A percentile compares a stretch with the other conserved stretches of the same genome.
phyloP scores from a whole-genome alignment of 2,329 filamentous ascomycete species.

The Colletotrichum abscissum region DNA sequence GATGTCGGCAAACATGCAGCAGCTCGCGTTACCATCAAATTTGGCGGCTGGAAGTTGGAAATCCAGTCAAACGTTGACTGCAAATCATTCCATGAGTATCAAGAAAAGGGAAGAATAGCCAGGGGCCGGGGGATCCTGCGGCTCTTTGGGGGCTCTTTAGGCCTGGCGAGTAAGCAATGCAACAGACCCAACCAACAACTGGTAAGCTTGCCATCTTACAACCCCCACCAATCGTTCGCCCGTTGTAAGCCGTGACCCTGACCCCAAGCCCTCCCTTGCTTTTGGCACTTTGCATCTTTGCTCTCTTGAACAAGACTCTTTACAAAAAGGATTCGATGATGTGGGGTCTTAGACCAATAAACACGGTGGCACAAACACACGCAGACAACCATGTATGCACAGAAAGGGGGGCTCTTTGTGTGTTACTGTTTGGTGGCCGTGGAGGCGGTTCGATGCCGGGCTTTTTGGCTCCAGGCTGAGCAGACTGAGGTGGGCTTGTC shows the following conservation, averaged over 20 bases:
- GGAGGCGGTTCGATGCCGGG: too few species aligned
- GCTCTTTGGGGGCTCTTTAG: neutral
- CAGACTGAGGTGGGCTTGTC: conserved; percentile 5
- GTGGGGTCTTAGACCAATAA: neutral
- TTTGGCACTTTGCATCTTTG: neutral
- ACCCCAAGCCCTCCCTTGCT: conserved; percentile 6
- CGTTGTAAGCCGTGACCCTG: neutral
- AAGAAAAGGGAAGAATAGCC: neutral
- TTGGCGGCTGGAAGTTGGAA: neutral
- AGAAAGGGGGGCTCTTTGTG: conserved; percentile 12
- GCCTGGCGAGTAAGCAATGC: neutral
- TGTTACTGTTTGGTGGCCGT: neutral
- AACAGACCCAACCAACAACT: conserved; percentile 2
- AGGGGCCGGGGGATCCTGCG: neutral
- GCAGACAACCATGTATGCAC: neutral
- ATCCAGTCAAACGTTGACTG: neutral
- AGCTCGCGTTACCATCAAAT: too few species aligned
- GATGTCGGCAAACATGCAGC: neutral
- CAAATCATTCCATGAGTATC: too few species aligned
- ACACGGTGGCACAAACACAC: neutral
- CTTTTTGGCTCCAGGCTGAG: neutral
- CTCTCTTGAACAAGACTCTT: conserved; percentile 1
- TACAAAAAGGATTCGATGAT: conserved; percentile 9
- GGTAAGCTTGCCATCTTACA: neutral
- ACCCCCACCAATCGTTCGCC: conserved; percentile 20